phyloP scores from a whole-genome alignment of 23 red algal genomes.

The Gracilariopsis chorda region DNA sequence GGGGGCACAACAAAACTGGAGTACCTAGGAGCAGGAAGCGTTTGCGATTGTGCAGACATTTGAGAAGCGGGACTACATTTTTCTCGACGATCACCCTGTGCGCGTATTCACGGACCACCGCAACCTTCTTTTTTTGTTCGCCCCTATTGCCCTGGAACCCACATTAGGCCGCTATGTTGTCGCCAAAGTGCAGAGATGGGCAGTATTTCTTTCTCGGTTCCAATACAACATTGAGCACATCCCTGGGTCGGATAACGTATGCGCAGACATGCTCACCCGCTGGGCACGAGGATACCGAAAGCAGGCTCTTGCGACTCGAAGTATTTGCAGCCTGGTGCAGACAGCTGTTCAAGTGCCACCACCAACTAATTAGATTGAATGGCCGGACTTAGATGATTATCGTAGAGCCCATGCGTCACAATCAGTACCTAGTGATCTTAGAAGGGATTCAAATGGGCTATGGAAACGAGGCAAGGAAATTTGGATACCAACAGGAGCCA shows the following conservation, averaged over 20 bases:
- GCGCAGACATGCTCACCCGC: constrained; percentile 1
- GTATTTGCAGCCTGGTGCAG: neutral
- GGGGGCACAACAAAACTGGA: neutral
- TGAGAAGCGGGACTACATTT: neutral
- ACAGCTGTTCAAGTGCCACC: neutral
- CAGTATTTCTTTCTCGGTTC: neutral
- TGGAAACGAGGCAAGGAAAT: no score
- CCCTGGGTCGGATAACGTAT: neutral
- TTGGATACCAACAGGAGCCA: neutral
- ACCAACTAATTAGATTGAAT: neutral
- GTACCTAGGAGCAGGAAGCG: neutral
- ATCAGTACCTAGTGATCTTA: no score
- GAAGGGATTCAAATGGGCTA: no score
- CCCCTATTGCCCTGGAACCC: neutral
- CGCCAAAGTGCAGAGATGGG: neutral
- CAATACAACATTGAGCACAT: constrained; percentile 18
- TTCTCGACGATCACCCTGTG: neutral
- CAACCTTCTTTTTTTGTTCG: constrained; percentile 10
- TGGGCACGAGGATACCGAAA: neutral
- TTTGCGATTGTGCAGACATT: constrained; percentile 6
- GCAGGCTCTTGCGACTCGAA: no score
- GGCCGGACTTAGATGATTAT: no score
- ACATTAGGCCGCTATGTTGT: neutral
- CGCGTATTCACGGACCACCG: constrained; percentile 12
- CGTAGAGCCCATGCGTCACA: no score